Evolutionary conservation across 805 yeast genomes (phyloP), one percentile per base, ranked within the genome.

Genomic region (Candida parachauliodes): DNA sequence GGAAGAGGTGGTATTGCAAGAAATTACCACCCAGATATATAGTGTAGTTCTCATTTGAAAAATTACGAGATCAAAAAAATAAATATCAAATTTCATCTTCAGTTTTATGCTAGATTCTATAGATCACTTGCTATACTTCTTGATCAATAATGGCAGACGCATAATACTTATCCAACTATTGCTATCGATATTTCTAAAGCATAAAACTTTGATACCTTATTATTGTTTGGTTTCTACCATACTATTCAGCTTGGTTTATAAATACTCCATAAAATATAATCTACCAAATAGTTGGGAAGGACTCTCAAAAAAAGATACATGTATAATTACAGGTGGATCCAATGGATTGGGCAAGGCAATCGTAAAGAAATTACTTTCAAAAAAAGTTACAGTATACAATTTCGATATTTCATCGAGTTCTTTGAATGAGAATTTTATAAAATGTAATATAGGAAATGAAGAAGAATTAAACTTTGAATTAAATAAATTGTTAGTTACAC

Each of bases 1-100:
- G 98, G 98, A 1, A 69, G 82, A 32, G 69, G 76, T 2, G 98
- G 98, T 27, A 77, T 91, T 39, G 98, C 98, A 2, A 71, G 98
- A 47, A 95, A 93, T 2, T 93, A 91, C 51, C 35, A 32, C 12
- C 35, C 35, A 4, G 74, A 68, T 31, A 37, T 16, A 20, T 38
- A 24, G 12, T n/a, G n/a, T n/a, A n/a, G n/a, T n/a, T n/a, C n/a
- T n/a, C n/a, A n/a, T n/a, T n/a, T n/a, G n/a, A 12, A 8, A 8
- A 4, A 9, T 16, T 19, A 17, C 15, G 26, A 21, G 24, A 21
- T 21, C 24, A 21, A 11, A 15, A 15, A 28, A 28, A 15, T 16
- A 17, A 24, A 33, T 25, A 33, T 33, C 36, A 34, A 34, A 12
- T 5, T 32, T 10, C 5, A 17, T 16, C 12, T n/a, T 12, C 19